Percentiles rank a stretch among this genome's conserved stretches.
Evolutionary conservation across 129 eudicot species (phyloP).

Genomic region (Sambucus nigra): DNA sequence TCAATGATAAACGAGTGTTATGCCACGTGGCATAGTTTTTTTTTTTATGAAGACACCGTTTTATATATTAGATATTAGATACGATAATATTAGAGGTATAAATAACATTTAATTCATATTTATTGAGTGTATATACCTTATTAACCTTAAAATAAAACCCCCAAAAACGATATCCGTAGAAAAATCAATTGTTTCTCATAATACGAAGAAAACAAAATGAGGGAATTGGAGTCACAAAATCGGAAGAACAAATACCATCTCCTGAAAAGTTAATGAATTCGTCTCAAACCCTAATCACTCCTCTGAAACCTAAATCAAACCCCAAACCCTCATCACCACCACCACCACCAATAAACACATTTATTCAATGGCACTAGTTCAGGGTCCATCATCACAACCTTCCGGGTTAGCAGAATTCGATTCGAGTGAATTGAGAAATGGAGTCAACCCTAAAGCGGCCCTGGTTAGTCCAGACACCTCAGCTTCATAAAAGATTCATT

Average conservation of each 20-base stretch:
- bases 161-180: no score
- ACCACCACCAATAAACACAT: constrained; percentile 16
- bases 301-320: constrained; percentile 23
- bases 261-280: constrained; percentile 69
- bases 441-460: constrained; percentile 73
- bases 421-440: constrained; percentile 53
- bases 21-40: no score
- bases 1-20: no score
- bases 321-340: constrained; percentile 17
- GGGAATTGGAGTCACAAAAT: constrained; percentile 75
- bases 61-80: no score
- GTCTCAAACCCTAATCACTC: constrained; percentile 72
- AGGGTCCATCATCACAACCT: constrained; percentile 34
- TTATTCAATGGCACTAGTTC: constrained; percentile 20
- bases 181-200: no score
- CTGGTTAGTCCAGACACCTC: constrained; percentile 95
- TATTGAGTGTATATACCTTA: no score
- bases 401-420: constrained; percentile 52
- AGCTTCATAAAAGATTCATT: constrained; percentile 82
- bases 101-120: no score
- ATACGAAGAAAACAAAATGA: no score
- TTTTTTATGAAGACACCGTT: no score
- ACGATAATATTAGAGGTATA: no score
- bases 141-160: no score
- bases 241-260: constrained; percentile 71